Conservation (phyloP, 2,329 filamentous ascomycete species). For the Mycosphaerella arachidis region DNA sequence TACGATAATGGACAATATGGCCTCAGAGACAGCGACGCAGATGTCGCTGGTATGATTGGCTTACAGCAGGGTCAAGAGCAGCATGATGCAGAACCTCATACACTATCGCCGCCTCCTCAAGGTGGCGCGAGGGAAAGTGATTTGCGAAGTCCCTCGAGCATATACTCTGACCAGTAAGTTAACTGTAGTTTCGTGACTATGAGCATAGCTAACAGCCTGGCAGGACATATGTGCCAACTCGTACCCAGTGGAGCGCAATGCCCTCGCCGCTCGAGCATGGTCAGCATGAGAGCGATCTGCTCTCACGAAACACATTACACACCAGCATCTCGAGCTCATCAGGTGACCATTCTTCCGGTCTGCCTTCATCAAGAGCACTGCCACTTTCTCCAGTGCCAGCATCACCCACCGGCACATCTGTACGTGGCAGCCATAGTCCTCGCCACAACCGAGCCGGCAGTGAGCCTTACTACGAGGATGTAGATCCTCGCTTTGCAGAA, state of each 20-base stretch:
- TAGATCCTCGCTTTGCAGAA: constrained; percentile 79
- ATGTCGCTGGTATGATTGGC: constrained; percentile 69
- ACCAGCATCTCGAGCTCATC: constrained; percentile 11
- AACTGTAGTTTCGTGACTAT: neutral
- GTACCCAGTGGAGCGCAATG: constrained; percentile 37
- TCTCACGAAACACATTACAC: constrained; percentile 12
- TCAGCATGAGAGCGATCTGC: constrained; percentile 1
- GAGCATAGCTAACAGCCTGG: constrained; percentile 17
- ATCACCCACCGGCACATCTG: constrained; percentile 20
- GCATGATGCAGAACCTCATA: constrained; percentile 63
- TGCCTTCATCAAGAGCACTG: constrained; percentile 17
- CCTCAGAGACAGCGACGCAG: constrained; percentile 60
- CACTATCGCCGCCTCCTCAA: constrained; percentile 37
- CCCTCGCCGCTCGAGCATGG: constrained; percentile 11
- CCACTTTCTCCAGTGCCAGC: constrained; percentile 26
- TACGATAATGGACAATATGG: constrained; percentile 33
- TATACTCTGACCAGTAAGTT: constrained; percentile 70
- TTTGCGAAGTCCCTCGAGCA: constrained; percentile 62
- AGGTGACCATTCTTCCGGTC: constrained; percentile 13
- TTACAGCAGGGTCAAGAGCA: constrained; percentile 62
- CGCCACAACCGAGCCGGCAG: constrained; percentile 36
- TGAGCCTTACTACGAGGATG: constrained; percentile 80
- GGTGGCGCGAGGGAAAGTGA: constrained; percentile 60
- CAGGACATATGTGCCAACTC: constrained; percentile 45
- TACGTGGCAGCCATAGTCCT: constrained; percentile 3